Base-by-base conservation (phyloP, 1,284 basidiomycete genomes). In the Moesziomyces sp. region DNA sequence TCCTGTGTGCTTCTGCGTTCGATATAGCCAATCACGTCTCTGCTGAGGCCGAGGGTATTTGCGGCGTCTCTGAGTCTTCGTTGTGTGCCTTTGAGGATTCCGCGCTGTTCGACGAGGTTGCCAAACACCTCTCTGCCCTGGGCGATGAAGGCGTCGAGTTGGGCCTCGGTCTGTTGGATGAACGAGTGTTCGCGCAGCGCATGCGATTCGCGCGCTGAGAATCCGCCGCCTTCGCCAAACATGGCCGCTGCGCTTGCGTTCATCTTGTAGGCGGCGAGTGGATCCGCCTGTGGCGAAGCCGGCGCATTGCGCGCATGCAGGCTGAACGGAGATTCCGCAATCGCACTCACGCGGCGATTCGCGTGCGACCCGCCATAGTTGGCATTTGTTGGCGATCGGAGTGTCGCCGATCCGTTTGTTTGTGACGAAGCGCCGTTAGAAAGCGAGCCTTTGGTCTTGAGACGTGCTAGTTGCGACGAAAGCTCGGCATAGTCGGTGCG, bases 11-110 rank as follows among this genome's bases (percentile, higher is more conserved):
- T 79, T 46, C 81, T 71, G 38, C 82, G 65, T 56, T 84, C 82
- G 58, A 84, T 83, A 46, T 80, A 81, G 13, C 79, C 78, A 46
- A 84, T 84, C 24, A 84, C 76, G 46, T 83, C 76, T 46, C 82
- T 65, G 46, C 81, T 83, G 18, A 84, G 51, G 5, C 82, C 82
- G 16, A 84, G 51, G 4, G 81, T 82, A 18, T 82, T 81, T 3
- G 80, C 82, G 3, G 81, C 81, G 48, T 82, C 82, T 23, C 78
- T 58, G 24, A 84, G 50, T 26, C 74, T 68, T 24, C 67, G 57
- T 40, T 80, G 77, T 19, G 82, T 84, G 3, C 76, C 79, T 45
- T 84, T 84, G 21, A 84, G 58, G 35, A 84, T 82, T 8, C 79
- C 67, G 13, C 81, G 58, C 52, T 84, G 82, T 59, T 84, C 82